phyloP scores from a whole-genome alignment of 805 yeast species.

The Candida maris region DNA sequence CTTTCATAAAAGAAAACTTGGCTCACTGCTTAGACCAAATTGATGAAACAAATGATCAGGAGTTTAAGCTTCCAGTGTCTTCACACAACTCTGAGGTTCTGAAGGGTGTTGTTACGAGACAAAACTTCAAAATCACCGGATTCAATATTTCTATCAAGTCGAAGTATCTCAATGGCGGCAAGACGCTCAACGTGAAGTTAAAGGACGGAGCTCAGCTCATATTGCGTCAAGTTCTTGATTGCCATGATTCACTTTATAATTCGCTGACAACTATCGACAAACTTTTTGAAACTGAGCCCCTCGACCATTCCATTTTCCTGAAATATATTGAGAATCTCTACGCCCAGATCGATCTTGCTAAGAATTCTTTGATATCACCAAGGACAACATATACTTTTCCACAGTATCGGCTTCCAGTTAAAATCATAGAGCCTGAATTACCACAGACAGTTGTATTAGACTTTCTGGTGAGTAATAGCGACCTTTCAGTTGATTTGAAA shows the following conservation, averaged over 20 bases:
- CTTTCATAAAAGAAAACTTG: conserved; percentile 43
- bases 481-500: conserved; percentile 57
- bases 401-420: conserved; percentile 37
- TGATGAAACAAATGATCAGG: conserved; percentile 33
- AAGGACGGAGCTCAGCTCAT: conserved; percentile 35
- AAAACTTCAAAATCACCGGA: conserved; percentile 49
- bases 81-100: conserved; percentile 51
- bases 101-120: conserved; percentile 59
- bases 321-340: conserved; percentile 25
- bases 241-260: conserved; percentile 35
- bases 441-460: conserved; percentile 52
- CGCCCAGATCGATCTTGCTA: conserved; percentile 33
- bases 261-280: conserved; percentile 42
- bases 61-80: conserved; percentile 55
- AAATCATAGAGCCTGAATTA: conserved; percentile 43
- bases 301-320: conserved; percentile 22
- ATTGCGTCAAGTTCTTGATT: conserved; percentile 39
- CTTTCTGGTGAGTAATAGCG: conserved; percentile 56
- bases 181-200: conserved; percentile 36
- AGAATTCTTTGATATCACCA: conserved; percentile 44
- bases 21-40: conserved; percentile 38
- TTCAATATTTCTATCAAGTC: conserved; percentile 38
- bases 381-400: conserved; percentile 59
- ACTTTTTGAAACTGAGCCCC: conserved; percentile 22
- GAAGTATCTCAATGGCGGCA: conserved; percentile 40